Conservation (phyloP, 148 eudicot genomes). For the Fallopia convolvulus region DNA sequence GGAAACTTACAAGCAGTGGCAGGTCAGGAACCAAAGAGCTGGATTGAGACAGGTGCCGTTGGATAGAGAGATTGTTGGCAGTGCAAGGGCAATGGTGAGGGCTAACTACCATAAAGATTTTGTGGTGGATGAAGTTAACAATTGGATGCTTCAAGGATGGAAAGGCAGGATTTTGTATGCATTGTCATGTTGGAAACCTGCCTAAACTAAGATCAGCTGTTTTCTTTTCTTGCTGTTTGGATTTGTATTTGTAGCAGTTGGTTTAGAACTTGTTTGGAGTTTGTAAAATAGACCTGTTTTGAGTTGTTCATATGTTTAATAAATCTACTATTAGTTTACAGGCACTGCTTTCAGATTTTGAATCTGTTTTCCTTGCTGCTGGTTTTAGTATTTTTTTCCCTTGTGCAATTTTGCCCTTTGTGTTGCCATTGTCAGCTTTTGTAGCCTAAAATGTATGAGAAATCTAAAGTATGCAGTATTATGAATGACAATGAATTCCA, state of each 20-base stretch:
- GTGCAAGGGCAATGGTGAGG: slow-evolving; percentile 12
- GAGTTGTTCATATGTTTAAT: background rate
- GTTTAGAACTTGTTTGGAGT: background rate
- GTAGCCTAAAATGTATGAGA: background rate
- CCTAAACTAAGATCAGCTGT: background rate
- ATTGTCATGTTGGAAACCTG: slow-evolving; percentile 14
- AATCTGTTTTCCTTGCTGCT: background rate
- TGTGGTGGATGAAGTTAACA: slow-evolving; percentile 13
- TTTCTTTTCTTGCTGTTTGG: background rate
- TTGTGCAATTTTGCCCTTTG: background rate
- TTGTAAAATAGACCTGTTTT: slow-evolving; percentile 8
- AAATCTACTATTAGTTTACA: background rate
- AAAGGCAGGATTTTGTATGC: slow-evolving; percentile 19
- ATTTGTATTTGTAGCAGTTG: background rate
- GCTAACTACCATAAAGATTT: slow-evolving; percentile 6
- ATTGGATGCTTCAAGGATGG: slow-evolving; percentile 20
- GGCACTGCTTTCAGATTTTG: background rate
- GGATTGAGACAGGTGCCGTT: slow-evolving; percentile 11
- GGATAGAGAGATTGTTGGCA: slow-evolving; percentile 12
- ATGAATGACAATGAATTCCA: background rate
- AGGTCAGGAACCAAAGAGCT: slow-evolving; percentile 6
- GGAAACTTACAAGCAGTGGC: slow-evolving; percentile 19
- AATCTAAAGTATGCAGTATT: background rate
- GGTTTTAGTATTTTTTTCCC: background rate
- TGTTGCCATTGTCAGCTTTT: background rate